phyloP scores from a whole-genome alignment of 805 yeast species.

The Teunomyces panamensis region DNA sequence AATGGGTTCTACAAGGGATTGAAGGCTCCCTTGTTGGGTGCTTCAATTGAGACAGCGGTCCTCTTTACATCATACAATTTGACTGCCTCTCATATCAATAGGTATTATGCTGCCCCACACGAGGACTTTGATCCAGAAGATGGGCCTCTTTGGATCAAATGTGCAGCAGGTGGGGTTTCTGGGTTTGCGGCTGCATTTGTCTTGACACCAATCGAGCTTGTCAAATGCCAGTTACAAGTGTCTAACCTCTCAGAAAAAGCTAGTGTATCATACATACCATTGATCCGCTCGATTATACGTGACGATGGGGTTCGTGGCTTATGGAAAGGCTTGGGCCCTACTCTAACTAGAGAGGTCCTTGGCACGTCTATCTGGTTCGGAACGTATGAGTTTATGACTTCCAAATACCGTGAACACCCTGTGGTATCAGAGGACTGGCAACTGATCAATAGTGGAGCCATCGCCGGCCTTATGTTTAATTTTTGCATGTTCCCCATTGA shows the following conservation, averaged over 20 bases:
- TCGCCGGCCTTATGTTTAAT: conserved; percentile 83
- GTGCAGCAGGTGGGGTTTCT: conserved; percentile 74
- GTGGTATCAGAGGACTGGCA: conserved; percentile 40
- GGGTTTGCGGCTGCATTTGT: conserved; percentile 82
- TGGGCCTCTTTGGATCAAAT: conserved; percentile 40
- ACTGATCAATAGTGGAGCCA: conserved; percentile 73
- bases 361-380: conserved; percentile 97
- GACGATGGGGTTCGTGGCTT: conserved; percentile 66
- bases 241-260: conserved; percentile 24
- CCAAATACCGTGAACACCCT: conserved; percentile 8
- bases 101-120: background rate
- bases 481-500: conserved; percentile 84
- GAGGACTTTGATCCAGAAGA: conserved; percentile 17
- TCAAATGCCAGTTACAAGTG: conserved; percentile 88
- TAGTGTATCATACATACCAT: conserved; percentile 29
- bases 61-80: conserved; percentile 64
- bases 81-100: conserved; percentile 35
- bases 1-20: conserved; percentile 79
- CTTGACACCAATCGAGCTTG: conserved; percentile 86
- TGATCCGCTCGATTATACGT: conserved; percentile 36
- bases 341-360: conserved; percentile 76
- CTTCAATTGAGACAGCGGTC: conserved; percentile 84
- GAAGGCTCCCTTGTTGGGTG: conserved; percentile 80
- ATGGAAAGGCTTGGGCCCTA: conserved; percentile 86
- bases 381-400: conserved; percentile 57